These are phyloP conservation scores for Ophiocordyceps sinensis DNA, from an alignment of 2,329 filamentous ascomycete species.

Conservation along the genomic window DNA sequence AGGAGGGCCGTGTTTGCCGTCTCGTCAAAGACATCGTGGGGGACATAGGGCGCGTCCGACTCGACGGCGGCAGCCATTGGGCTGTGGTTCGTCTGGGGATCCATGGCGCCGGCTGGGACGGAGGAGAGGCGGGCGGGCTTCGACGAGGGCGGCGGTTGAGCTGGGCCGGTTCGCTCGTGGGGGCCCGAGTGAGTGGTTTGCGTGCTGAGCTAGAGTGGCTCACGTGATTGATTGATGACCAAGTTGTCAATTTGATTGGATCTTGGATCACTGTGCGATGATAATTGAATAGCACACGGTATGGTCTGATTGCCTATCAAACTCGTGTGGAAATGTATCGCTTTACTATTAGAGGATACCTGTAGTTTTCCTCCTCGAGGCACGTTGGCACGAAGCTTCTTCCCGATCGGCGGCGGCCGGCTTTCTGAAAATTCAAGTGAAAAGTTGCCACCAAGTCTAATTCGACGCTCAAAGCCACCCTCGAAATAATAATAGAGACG, in stretches of 20 bases:
- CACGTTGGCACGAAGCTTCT: too few relatives aligned
- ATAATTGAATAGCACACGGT: too few relatives aligned
- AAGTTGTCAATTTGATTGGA: background rate
- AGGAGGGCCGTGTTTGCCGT: slow-evolving; percentile 50
- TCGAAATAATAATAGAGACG: too few relatives aligned
- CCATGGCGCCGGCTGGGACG: slow-evolving; percentile 15
- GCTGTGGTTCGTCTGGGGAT: slow-evolving; percentile 14
- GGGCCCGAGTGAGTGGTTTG: background rate
- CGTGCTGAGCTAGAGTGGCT: background rate
- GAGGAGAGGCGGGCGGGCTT: slow-evolving; percentile 3
- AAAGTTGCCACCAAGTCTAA: too few relatives aligned
- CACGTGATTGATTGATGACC: background rate
- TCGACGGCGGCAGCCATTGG: slow-evolving; percentile 10
- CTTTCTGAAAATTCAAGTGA: too few relatives aligned
- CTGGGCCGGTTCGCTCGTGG: background rate
- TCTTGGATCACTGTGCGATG: too few relatives aligned
- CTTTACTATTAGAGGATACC: too few relatives aligned
- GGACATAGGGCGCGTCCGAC: slow-evolving; percentile 38
- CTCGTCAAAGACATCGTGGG: slow-evolving; percentile 59
- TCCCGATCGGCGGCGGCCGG: too few relatives aligned
- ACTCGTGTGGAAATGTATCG: too few relatives aligned
- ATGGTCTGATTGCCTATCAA: too few relatives aligned
- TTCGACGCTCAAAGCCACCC: too few relatives aligned
- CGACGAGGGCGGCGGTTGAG: background rate
- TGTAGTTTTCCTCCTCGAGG: too few relatives aligned